phyloP scores from a whole-genome alignment of 108 stramenopile genomes.

The Aurantiochytrium sp. region DNA sequence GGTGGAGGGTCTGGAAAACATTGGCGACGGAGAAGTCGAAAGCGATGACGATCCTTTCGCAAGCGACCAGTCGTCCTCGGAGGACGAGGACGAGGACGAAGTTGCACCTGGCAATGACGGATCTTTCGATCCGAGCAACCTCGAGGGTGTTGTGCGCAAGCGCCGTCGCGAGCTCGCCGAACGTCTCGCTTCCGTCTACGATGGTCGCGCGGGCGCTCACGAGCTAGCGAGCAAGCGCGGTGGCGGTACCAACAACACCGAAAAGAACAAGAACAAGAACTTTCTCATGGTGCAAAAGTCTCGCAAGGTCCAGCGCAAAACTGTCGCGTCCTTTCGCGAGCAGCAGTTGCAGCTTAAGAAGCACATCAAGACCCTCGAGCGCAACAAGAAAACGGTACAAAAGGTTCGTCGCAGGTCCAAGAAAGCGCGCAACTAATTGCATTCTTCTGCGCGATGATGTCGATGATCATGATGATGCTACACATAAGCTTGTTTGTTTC shows the following conservation, averaged over 20 bases:
- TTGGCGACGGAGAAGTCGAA: constrained; percentile 27
- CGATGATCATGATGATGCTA: not conserved
- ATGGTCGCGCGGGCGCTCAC: constrained; percentile 8
- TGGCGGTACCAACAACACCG: constrained; percentile 80
- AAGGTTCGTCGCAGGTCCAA: not conserved
- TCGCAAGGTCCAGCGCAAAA: not conserved
- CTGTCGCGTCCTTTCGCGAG: not conserved
- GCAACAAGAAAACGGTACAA: constrained; percentile 10
- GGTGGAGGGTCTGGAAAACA: not conserved
- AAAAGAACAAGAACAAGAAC: constrained; percentile 80
- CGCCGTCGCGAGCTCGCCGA: constrained; percentile 6
- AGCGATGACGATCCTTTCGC: constrained; percentile 27
- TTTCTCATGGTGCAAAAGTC: constrained; percentile 61
- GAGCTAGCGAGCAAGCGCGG: constrained; percentile 38
- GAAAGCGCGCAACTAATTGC: not conserved
- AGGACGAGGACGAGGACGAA: constrained; percentile 56
- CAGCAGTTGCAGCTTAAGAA: not conserved
- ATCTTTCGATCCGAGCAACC: not conserved
- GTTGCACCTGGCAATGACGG: constrained; percentile 43
- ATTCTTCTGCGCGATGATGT: not conserved
- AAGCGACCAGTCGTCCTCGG: constrained; percentile 28
- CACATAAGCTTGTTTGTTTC: not conserved
- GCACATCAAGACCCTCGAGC: not conserved
- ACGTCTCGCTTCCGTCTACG: not conserved
- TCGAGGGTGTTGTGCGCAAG: not conserved